Base-by-base conservation (phyloP, 2,329 filamentous ascomycete species). In the Calonectria leucothoes region DNA sequence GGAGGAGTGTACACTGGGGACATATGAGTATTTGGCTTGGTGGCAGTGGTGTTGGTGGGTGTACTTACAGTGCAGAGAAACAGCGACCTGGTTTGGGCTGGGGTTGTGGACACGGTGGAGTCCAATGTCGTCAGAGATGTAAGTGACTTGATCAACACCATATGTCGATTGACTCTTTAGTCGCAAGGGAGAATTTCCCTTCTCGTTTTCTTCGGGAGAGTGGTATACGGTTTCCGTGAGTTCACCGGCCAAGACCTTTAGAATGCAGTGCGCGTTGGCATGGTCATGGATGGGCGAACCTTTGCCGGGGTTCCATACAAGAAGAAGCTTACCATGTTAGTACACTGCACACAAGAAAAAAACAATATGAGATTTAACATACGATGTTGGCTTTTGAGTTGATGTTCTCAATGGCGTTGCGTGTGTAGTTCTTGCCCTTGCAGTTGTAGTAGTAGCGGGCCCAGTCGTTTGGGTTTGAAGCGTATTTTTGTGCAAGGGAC, bases 281-380 rank as follows among this genome's bases (percentile, higher is more conserved):
- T 70, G 68, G 59, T 70, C 68, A 23, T 70, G 68, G 68, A 70
- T 70, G 48, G 68, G 68, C 8, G 68, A 70, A n/a, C 68, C 68
- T 27, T 70, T 70, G 68, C 68, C 68, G 17, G 68, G 68, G 20
- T 49, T 63, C 68, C 68, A 70, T 17, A 70, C 68, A 2, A 70
- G 68, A 6, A 70, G 68, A 11, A 70, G 48, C 68, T 70, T 31
- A 12, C 10, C 11, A 7, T 11, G 35, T 55, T 27, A 57, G 48
- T 4, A 20, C 8, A 6, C 1, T 17, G 6, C 11, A 14, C 11
- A 4, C 23, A 27, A 27, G 12, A 17, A 12, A 8, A n/a, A 17
- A 35, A 39, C 10, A 25, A 27, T 6, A 2, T 6, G 20, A 7
- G 7, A 12, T 27, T 1, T 14, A n/a, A 57, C 68, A 48, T 57